phyloP scores from a whole-genome alignment of 140 eudicot genomes.

The Oenanthe javanica region DNA sequence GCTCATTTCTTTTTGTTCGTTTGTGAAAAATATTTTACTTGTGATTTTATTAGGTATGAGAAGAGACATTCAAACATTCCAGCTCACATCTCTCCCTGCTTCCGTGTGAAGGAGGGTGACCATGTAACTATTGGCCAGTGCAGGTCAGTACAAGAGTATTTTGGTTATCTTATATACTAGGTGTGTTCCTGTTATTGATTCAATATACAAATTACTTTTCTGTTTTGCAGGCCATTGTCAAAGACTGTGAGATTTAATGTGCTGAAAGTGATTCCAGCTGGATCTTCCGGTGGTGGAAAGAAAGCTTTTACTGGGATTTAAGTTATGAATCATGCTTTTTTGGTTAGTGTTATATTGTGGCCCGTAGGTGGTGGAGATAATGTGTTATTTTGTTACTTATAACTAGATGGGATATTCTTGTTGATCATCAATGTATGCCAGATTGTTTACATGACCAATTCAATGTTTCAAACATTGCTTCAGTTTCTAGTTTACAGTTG shows the following conservation, averaged over 20 bases:
- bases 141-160: slow-evolving; percentile 27
- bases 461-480: neutral
- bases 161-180: neutral
- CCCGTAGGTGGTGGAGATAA: neutral
- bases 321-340: slow-evolving; percentile 12
- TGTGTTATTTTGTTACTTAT: neutral
- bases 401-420: neutral
- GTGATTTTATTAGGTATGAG: slow-evolving; percentile 39
- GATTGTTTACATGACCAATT: neutral
- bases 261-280: slow-evolving; percentile 82
- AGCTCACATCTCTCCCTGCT: slow-evolving; percentile 70
- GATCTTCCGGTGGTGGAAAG: slow-evolving; percentile 71
- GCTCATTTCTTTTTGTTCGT: neutral
- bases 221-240: slow-evolving; percentile 53
- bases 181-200: neutral
- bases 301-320: slow-evolving; percentile 71
- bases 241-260: slow-evolving; percentile 87
- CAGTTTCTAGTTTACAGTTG: neutral
- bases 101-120: slow-evolving; percentile 75
- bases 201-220: neutral
- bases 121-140: slow-evolving; percentile 66
- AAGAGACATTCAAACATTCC: slow-evolving; percentile 78
- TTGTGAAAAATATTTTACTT: neutral
- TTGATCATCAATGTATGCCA: neutral
- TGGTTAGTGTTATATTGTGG: neutral